Base-by-base conservation (phyloP, 352 stramenopile genomes). In the Aphanomyces invadans region DNA sequence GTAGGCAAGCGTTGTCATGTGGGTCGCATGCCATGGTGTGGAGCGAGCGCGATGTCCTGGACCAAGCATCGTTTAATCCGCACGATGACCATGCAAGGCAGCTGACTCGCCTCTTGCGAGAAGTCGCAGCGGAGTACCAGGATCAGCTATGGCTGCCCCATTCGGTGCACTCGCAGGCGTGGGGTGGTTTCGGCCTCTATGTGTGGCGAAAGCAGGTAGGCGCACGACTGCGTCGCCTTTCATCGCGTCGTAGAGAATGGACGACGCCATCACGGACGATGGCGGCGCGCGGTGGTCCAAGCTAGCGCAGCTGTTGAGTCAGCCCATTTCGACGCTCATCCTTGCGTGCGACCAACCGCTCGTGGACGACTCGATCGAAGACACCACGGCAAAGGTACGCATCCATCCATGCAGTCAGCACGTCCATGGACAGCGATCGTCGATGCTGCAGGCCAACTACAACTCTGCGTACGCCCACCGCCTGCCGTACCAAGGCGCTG, bases 111-210 rank as follows among this genome's bases (percentile, higher is more conserved):
- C 23, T 69, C 3, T 31, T 69, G 45, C 29, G 49, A 52, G 61
- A 71, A n/a, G 48, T 74, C 45, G 70, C 61, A 36, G 4, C 32
- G 12, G 70, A 74, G 45, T 74, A 74, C 45, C 70, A 74, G 45
- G 52, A 62, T 21, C 70, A 74, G 60, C 57, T 74, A 25, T 74
- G 70, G 70, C 55, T 67, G 11, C 55, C 56, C 7, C 21, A 46
- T 52, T 36, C 31, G 2, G 23, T 45, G 17, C 62, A 62, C 44
- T 70, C 64, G 42, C 53, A 74, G 28, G 25, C 28, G 23, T 72
- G 29, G 52, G 70, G 70, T 26, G 9, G 23, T 32, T 64, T 74
- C 31, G 70, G 70, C 21, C 23, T 74, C 7, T 73, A 72, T 53
- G 62, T 65, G 48, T 68, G 51, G 49, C 52, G 45, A 28, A 56